Conservation (phyloP, 129 eudicot species). For the Cynara cardunculus region DNA sequence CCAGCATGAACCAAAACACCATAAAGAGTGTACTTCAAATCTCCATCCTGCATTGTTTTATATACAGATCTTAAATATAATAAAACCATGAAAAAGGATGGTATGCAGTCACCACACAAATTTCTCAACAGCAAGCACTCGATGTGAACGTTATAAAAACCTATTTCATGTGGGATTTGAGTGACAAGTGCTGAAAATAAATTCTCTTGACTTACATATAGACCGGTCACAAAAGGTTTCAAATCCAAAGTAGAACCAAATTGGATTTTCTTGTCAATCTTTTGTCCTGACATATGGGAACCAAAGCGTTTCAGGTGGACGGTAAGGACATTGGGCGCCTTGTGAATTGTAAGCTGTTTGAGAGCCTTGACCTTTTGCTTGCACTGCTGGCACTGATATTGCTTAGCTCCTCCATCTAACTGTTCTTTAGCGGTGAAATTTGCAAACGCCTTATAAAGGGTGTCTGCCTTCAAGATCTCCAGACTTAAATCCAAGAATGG, state of each 20-base stretch:
- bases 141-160: neutral
- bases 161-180: neutral
- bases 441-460: slow-evolving; percentile 61
- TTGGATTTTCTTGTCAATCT: slow-evolving; percentile 67
- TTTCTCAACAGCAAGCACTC: neutral
- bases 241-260: slow-evolving; percentile 73
- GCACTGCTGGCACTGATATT: slow-evolving; percentile 81
- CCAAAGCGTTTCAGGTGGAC: slow-evolving; percentile 91
- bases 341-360: slow-evolving; percentile 76
- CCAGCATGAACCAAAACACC: slow-evolving; percentile 99
- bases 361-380: slow-evolving; percentile 90
- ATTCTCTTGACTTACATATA: slow-evolving; percentile 52
- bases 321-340: slow-evolving; percentile 79
- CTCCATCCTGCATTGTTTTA: slow-evolving; percentile 64
- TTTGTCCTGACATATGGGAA: slow-evolving; percentile 72
- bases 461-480: slow-evolving; percentile 77
- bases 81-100: neutral
- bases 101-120: neutral
- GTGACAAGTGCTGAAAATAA: neutral
- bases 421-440: slow-evolving; percentile 84
- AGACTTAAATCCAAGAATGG: slow-evolving; percentile 95
- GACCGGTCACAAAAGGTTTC: slow-evolving; percentile 75
- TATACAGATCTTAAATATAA: neutral
- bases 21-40: slow-evolving; percentile 82
- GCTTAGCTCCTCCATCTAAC: slow-evolving; percentile 84